Evolutionary conservation across 352 stramenopile genomes (phyloP).

Genomic region (Nothophytophthora sp.): DNA sequence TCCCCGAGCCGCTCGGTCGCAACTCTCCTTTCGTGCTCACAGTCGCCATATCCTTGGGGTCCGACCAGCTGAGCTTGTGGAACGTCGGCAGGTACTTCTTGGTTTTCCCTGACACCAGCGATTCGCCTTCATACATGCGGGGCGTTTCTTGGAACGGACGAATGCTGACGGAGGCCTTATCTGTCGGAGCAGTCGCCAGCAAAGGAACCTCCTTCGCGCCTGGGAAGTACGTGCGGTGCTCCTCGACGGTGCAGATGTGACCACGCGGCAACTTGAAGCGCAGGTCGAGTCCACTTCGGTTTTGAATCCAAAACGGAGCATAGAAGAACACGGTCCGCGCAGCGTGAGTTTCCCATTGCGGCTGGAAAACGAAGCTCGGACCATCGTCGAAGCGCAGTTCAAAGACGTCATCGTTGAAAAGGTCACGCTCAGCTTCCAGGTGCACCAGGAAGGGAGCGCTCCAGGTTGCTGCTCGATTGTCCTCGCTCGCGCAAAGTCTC

Average conservation of each 20-base stretch:
- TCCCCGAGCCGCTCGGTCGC: slow-evolving; percentile 34
- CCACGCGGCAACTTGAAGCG: slow-evolving; percentile 65
- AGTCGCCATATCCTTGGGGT: slow-evolving; percentile 64
- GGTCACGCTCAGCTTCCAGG: slow-evolving; percentile 44
- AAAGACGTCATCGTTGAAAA: slow-evolving; percentile 57
- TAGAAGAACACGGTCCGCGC: slow-evolving; percentile 69
- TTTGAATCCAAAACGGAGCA: slow-evolving; percentile 86
- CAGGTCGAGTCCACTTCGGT: slow-evolving; percentile 78
- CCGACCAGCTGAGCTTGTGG: slow-evolving; percentile 71
- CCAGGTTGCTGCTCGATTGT: slow-evolving; percentile 51
- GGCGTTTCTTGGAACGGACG: slow-evolving; percentile 75
- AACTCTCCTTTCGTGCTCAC: slow-evolving; percentile 82
- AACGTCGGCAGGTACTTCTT: slow-evolving; percentile 82
- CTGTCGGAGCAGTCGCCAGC: slow-evolving; percentile 51
- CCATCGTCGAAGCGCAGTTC: slow-evolving; percentile 67
- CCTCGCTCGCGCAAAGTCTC: slow-evolving; percentile 60
- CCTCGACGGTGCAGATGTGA: slow-evolving; percentile 53
- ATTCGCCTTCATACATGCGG: slow-evolving; percentile 49
- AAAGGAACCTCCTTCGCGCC: slow-evolving; percentile 62
- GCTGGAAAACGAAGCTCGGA: slow-evolving; percentile 64
- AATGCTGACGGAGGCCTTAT: slow-evolving; percentile 71
- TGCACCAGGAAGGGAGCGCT: slow-evolving; percentile 64
- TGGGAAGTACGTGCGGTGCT: slow-evolving; percentile 76
- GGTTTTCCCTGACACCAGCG: slow-evolving; percentile 41
- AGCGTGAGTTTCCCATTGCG: slow-evolving; percentile 61